phyloP scores from a whole-genome alignment of 2,329 filamentous ascomycete genomes.

The Venturia effusa region DNA sequence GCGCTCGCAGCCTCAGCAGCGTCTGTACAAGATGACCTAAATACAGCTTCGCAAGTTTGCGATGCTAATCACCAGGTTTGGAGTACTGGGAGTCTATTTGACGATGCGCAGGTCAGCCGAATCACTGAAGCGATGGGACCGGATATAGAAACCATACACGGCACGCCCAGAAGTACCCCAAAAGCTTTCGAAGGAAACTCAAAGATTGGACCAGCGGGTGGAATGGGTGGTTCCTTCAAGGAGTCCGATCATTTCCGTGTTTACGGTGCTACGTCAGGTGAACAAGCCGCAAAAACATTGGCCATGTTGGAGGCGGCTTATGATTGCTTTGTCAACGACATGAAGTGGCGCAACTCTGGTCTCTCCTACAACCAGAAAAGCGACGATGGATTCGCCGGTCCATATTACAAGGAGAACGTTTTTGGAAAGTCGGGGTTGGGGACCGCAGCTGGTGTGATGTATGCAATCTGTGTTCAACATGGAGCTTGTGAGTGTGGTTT shows the following conservation, averaged over 20 bases:
- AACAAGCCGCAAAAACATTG: conserved; percentile 24
- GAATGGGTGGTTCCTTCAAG: not conserved
- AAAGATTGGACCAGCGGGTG: not conserved
- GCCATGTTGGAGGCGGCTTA: conserved; percentile 37
- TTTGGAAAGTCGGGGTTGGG: conserved; percentile 25
- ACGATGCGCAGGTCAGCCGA: not conserved
- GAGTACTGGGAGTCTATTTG: not conserved
- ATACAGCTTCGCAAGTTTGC: not conserved
- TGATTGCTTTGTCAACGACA: conserved; percentile 15
- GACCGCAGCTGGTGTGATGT: conserved; percentile 33
- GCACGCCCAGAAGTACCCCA: not conserved
- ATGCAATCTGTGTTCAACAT: conserved; percentile 16
- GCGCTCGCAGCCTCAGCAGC: not conserved
- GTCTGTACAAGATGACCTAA: not conserved
- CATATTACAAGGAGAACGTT: conserved; percentile 37
- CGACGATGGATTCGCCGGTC: conserved; percentile 22
- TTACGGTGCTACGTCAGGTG: conserved; percentile 21
- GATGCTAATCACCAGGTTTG: not conserved
- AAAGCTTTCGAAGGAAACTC: not conserved
- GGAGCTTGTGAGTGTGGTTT: not conserved
- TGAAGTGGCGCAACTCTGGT: conserved; percentile 18
- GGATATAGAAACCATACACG: not conserved
- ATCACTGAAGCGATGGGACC: not conserved
- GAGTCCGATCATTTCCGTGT: conserved; percentile 28
- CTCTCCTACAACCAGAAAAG: conserved; percentile 17